These are phyloP conservation scores for Fonsecaea multimorphosa DNA, from an alignment of 2,329 filamentous ascomycete species.

Conservation along the genomic window DNA sequence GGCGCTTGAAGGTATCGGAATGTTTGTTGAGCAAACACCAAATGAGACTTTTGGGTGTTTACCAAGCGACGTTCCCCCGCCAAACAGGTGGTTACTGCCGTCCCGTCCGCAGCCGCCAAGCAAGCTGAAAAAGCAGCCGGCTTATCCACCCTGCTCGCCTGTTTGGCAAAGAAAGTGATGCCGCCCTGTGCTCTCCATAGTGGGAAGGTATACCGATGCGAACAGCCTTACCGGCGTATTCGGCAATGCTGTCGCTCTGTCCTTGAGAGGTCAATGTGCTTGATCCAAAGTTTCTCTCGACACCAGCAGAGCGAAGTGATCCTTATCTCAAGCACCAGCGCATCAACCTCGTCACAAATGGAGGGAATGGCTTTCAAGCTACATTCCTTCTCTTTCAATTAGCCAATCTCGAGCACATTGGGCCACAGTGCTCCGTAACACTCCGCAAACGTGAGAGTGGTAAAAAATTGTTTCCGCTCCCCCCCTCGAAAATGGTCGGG, in stretches of 20 bases:
- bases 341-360: too few relatives aligned
- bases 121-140: background rate
- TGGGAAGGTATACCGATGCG: background rate
- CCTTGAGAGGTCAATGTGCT: background rate
- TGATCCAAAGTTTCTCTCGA: background rate
- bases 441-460: too few relatives aligned
- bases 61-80: constrained; percentile 8
- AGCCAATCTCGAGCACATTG: too few relatives aligned
- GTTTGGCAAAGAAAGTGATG: background rate
- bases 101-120: constrained; percentile 1
- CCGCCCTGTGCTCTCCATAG: background rate
- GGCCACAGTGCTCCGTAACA: too few relatives aligned
- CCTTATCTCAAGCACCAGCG: too few relatives aligned
- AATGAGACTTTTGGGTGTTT: constrained; percentile 4
- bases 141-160: background rate
- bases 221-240: background rate
- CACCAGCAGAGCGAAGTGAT: background rate
- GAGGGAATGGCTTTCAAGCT: too few relatives aligned
- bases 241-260: background rate
- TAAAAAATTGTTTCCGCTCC: background rate
- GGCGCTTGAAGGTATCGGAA: background rate
- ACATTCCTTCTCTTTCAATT: too few relatives aligned
- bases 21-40: constrained; percentile 5
- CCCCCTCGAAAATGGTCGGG: background rate
- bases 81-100: background rate